Evolutionary conservation across 768 basidiomycete species (phyloP).

Genomic region (Hericium coralloides): DNA sequence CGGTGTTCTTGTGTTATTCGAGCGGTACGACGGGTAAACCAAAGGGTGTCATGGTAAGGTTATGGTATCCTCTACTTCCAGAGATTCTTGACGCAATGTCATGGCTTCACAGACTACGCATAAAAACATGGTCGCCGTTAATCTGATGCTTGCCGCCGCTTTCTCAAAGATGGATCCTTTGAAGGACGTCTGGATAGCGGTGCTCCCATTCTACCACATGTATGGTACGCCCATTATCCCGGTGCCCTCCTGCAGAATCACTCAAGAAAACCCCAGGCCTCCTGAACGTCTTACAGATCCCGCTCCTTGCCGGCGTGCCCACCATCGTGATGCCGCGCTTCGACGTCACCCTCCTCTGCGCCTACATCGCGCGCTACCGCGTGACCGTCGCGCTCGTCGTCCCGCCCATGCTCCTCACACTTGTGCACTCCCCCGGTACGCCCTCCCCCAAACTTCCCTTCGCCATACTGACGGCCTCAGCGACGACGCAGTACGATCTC

Average conservation of each 20-base stretch:
- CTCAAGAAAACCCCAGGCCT: slow-evolving; percentile 31
- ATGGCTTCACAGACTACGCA: slow-evolving; percentile 43
- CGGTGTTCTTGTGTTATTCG: slow-evolving; percentile 54
- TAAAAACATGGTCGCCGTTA: slow-evolving; percentile 54
- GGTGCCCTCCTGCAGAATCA: slow-evolving; percentile 31
- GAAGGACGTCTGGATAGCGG: slow-evolving; percentile 47
- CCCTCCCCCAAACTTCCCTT: background rate
- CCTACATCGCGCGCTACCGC: slow-evolving; percentile 54
- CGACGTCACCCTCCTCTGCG: slow-evolving; percentile 60
- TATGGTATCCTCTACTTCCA: background rate
- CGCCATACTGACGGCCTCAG: slow-evolving; percentile 23
- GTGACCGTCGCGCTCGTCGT: slow-evolving; percentile 54
- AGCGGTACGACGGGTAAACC: slow-evolving; percentile 72
- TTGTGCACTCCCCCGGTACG: slow-evolving; percentile 62
- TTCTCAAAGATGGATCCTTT: slow-evolving; percentile 33
- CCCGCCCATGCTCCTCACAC: slow-evolving; percentile 75
- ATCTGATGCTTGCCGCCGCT: slow-evolving; percentile 37
- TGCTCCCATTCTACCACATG: slow-evolving; percentile 57
- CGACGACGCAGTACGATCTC: slow-evolving; percentile 59
- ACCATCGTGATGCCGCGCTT: slow-evolving; percentile 59
- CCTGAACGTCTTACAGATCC: slow-evolving; percentile 52
- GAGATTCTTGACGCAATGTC: background rate
- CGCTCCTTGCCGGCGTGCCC: slow-evolving; percentile 40
- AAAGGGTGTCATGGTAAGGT: slow-evolving; percentile 50
- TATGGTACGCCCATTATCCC: slow-evolving; percentile 27